Evolutionary conservation across 352 stramenopile genomes (phyloP).

Genomic region (Elongisporangium anandrum): DNA sequence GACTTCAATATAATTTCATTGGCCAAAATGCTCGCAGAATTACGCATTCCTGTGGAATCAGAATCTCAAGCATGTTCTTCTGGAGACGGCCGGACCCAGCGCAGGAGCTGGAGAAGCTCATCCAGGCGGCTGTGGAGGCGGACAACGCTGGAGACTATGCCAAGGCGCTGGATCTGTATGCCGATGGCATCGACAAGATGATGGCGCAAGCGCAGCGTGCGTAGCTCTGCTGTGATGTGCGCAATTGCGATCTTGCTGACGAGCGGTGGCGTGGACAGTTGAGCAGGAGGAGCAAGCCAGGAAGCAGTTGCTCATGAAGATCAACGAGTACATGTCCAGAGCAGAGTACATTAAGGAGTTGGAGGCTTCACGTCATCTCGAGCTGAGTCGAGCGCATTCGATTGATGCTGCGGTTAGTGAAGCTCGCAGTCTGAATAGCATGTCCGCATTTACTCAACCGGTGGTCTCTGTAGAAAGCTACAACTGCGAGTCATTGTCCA

Average conservation of each 20-base stretch:
- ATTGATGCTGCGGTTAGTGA: not conserved
- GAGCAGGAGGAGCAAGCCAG: conserved; percentile 29
- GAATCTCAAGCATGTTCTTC: conserved; percentile 32
- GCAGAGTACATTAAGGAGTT: conserved; percentile 62
- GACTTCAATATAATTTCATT: conserved; percentile 7
- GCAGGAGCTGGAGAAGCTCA: conserved; percentile 39
- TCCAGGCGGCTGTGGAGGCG: conserved; percentile 50
- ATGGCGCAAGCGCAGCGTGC: conserved; percentile 55
- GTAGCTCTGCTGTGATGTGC: conserved; percentile 8
- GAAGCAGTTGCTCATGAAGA: conserved; percentile 25
- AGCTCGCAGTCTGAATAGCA: not conserved
- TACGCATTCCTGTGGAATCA: conserved; percentile 4
- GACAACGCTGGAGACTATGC: conserved; percentile 42
- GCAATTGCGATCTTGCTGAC: conserved; percentile 3
- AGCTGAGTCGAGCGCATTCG: not conserved
- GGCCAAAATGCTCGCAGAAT: conserved; percentile 5
- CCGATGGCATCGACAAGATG: conserved; percentile 69
- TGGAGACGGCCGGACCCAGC: conserved; percentile 26
- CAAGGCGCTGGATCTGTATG: conserved; percentile 67
- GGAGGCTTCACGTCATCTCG: not conserved
- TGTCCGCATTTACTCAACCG: not conserved
- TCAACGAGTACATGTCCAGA: conserved; percentile 77
- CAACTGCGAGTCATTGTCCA: not conserved
- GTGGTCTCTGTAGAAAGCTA: not conserved
- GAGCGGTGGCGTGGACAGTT: conserved; percentile 19